phyloP scores from a whole-genome alignment of 164 flowering plant species.

The Sedum album region DNA sequence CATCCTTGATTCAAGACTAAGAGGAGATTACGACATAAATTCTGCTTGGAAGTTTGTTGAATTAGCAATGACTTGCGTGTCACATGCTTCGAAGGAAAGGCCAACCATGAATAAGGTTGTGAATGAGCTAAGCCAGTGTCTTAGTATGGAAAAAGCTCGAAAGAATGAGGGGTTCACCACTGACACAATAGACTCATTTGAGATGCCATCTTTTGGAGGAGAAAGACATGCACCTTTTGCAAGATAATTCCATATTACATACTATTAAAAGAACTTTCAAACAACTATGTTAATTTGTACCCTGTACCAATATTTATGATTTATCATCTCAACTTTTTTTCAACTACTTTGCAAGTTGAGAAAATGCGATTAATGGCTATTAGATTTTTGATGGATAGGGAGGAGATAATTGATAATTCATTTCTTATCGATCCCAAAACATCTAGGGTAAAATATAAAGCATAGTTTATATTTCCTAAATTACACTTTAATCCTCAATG shows the following conservation, averaged over 20 bases:
- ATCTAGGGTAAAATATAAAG: no score
- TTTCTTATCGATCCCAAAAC: no score
- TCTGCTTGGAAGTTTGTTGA: conserved; percentile 27
- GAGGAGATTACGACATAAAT: conserved; percentile 15
- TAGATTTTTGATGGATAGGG: no score
- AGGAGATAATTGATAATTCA: no score
- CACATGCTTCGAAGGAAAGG: conserved; percentile 14
- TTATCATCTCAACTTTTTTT: no score
- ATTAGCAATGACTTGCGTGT: conserved; percentile 29
- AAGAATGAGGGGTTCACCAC: not conserved
- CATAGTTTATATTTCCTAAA: no score
- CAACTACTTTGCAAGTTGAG: no score
- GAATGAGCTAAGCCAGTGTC: conserved; percentile 19
- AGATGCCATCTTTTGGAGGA: not conserved
- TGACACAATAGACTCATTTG: not conserved
- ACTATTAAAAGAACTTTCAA: no score
- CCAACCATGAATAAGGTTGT: conserved; percentile 30
- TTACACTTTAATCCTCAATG: no score
- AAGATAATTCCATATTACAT: not conserved
- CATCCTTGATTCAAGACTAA: conserved; percentile 26
- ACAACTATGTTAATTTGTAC: no score
- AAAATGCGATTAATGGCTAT: no score
- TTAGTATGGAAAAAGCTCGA: conserved; percentile 11
- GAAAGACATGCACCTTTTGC: not conserved
- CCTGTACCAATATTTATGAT: no score